These are phyloP conservation scores for cucumber (Cucumis sativus) DNA, from an alignment of 306 rosid genomes.

Conservation along the genomic window DNA sequence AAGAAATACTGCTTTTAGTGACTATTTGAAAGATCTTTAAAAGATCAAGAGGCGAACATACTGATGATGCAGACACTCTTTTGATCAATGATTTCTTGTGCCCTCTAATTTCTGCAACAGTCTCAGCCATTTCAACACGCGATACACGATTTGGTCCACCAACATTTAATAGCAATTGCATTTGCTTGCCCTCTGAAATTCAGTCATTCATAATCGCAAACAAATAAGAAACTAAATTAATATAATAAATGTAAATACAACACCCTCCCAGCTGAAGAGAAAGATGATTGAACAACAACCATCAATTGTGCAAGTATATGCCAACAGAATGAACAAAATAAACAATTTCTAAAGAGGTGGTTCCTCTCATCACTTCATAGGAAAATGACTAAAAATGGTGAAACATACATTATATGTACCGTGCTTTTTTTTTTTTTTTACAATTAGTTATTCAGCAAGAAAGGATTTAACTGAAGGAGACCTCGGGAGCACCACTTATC, in stretches of 20 bases:
- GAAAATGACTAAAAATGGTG: background rate
- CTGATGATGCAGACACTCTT: slow-evolving; percentile 58
- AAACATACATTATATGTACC: background rate
- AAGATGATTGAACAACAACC: background rate
- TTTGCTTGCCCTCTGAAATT: slow-evolving; percentile 47
- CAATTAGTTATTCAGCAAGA: background rate
- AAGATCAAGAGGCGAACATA: slow-evolving; percentile 16
- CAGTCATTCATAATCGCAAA: background rate
- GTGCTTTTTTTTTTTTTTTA: background rate
- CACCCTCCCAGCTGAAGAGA: background rate
- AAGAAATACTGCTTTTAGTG: background rate
- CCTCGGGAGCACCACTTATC: background rate
- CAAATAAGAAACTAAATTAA: background rate
- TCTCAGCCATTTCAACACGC: slow-evolving; percentile 81
- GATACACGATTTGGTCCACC: slow-evolving; percentile 84
- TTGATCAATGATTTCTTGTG: slow-evolving; percentile 51
- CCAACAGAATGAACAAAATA: background rate
- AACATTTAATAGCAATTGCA: slow-evolving; percentile 55
- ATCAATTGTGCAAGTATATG: background rate
- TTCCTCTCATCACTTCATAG: background rate
- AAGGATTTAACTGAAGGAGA: background rate
- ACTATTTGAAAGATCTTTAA: background rate
- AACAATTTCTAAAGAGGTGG: background rate
- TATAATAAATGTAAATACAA: background rate
- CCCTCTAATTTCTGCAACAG: slow-evolving; percentile 63